These are phyloP conservation scores for Phyllosticta paracitricarpa DNA, from an alignment of 2,329 filamentous ascomycete species.

Conservation along the genomic window DNA sequence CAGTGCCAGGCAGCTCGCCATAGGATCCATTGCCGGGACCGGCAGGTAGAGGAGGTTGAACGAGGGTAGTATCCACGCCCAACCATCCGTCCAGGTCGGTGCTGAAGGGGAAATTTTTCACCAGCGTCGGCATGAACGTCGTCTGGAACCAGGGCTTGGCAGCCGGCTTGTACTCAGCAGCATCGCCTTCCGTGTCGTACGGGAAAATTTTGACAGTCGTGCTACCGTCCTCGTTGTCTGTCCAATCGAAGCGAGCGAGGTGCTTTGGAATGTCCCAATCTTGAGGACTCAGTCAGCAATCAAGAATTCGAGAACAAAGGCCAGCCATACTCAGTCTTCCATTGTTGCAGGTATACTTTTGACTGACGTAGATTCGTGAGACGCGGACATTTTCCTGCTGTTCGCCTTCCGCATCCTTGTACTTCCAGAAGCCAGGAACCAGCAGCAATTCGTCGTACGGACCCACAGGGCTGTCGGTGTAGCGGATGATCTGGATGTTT, in stretches of 20 bases:
- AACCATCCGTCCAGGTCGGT: not conserved
- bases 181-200: not conserved
- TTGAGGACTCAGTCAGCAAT: not conserved
- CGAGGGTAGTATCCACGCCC: not conserved
- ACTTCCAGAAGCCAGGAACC: constrained; percentile 20
- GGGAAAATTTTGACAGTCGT: not conserved
- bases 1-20: not conserved
- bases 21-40: not conserved
- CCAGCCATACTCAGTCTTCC: not conserved
- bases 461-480: constrained; percentile 24
- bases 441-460: constrained; percentile 25
- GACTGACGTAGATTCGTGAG: not conserved
- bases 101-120: not conserved
- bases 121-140: not conserved
- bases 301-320: not conserved
- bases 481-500: constrained; percentile 20
- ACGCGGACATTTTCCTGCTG: not conserved
- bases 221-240: not conserved
- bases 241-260: constrained; percentile 22
- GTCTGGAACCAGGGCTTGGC: not conserved
- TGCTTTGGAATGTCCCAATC: constrained; percentile 28
- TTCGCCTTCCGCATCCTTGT: not conserved
- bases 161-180: not conserved
- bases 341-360: not conserved
- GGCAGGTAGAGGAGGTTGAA: not conserved